Evolutionary conservation across 257 asterid species (phyloP).

Genomic region (Thymus quinquecostatus): DNA sequence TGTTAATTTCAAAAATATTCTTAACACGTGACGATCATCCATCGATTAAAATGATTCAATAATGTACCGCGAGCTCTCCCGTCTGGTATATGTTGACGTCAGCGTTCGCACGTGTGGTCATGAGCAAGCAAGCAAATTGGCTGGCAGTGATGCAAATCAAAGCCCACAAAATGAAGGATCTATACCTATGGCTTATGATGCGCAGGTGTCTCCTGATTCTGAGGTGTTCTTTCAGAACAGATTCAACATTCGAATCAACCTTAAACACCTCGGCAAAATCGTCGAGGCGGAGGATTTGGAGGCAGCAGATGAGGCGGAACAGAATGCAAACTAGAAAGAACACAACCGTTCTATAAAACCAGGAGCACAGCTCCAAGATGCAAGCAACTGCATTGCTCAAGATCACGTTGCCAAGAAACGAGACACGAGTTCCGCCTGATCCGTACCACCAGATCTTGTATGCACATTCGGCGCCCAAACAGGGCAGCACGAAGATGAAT

Average conservation of each 20-base stretch:
- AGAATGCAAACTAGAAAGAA: slow-evolving; percentile 59
- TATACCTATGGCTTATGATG: slow-evolving; percentile 79
- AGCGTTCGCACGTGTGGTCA: slow-evolving; percentile 69
- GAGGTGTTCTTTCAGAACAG: slow-evolving; percentile 75
- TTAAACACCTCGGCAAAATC: slow-evolving; percentile 82
- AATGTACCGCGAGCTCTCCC: slow-evolving; percentile 85
- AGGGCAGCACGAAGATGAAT: slow-evolving; percentile 59
- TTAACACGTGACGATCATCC: too few species aligned
- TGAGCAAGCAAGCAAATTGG: slow-evolving; percentile 76
- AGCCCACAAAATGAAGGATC: slow-evolving; percentile 70
- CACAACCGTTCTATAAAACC: slow-evolving; percentile 55
- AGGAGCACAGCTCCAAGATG: slow-evolving; percentile 57
- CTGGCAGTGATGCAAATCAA: slow-evolving; percentile 69
- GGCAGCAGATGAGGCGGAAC: slow-evolving; percentile 80
- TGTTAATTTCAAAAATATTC: too few species aligned
- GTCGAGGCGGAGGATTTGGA: slow-evolving; percentile 82
- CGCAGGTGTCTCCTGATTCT: slow-evolving; percentile 75
- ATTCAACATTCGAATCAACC: slow-evolving; percentile 66
- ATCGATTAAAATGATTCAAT: background rate
- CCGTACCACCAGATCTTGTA: slow-evolving; percentile 70
- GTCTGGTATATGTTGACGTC: slow-evolving; percentile 60
- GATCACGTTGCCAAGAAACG: slow-evolving; percentile 49
- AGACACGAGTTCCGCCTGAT: slow-evolving; percentile 53
- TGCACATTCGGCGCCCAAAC: slow-evolving; percentile 49
- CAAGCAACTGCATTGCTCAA: slow-evolving; percentile 54